Conservation (phyloP, 2,329 filamentous ascomycete genomes). For the Penicillium digitatum region DNA sequence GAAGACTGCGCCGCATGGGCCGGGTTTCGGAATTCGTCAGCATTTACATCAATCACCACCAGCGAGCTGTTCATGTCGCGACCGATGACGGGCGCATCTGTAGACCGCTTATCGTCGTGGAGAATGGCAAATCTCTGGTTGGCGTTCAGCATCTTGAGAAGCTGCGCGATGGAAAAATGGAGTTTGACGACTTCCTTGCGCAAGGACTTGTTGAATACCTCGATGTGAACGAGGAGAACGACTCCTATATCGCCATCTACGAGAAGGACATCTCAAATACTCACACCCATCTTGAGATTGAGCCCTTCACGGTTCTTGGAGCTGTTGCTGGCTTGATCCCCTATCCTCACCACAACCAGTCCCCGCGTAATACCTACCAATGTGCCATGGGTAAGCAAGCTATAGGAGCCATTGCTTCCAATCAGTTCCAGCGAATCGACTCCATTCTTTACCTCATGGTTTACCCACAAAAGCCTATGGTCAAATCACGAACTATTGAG, state of each 20-base stretch:
- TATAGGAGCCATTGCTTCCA: slow-evolving; percentile 95
- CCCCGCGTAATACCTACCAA: slow-evolving; percentile 96
- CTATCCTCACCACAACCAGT: slow-evolving; percentile 98
- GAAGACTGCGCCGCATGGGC: slow-evolving; percentile 80
- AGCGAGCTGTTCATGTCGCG: slow-evolving; percentile 87
- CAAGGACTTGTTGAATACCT: slow-evolving; percentile 92
- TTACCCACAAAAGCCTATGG: slow-evolving; percentile 95
- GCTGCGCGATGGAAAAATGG: slow-evolving; percentile 75
- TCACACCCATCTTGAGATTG: slow-evolving; percentile 94
- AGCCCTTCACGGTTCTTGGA: slow-evolving; percentile 93
- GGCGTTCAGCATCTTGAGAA: slow-evolving; percentile 73
- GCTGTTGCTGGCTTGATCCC: slow-evolving; percentile 95
- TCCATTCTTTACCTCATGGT: slow-evolving; percentile 95
- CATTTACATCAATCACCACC: slow-evolving; percentile 91
- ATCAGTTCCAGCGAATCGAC: slow-evolving; percentile 95
- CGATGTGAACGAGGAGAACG: slow-evolving; percentile 97
- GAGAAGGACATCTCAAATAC: slow-evolving; percentile 76
- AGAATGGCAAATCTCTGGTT: slow-evolving; percentile 78
- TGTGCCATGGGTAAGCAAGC: slow-evolving; percentile 99
- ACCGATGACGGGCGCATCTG: slow-evolving; percentile 97
- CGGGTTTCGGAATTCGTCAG: slow-evolving; percentile 95
- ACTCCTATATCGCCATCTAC: slow-evolving; percentile 86
- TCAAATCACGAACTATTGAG: slow-evolving; percentile 94
- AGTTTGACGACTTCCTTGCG: slow-evolving; percentile 91
- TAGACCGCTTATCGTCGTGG: slow-evolving; percentile 90